Evolutionary conservation across 768 basidiomycete genomes (phyloP).

Genomic region (Lactarius psammicola): DNA sequence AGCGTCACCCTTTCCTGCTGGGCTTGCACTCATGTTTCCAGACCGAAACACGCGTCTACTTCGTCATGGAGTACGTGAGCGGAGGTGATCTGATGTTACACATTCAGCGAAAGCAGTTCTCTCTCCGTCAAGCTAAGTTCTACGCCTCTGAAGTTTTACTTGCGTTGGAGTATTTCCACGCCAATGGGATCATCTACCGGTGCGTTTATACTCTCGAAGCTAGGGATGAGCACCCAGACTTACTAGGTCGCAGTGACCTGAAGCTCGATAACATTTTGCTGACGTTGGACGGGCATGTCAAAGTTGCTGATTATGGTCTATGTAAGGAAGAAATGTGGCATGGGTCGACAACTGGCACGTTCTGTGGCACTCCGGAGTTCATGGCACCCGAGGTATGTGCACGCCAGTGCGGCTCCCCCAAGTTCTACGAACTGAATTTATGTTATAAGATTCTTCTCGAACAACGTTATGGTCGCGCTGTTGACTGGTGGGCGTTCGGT

Average conservation of each 20-base stretch:
- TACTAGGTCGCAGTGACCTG: conserved; percentile 63
- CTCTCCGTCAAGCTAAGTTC: conserved; percentile 96
- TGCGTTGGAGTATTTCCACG: conserved; percentile 96
- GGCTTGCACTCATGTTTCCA: conserved; percentile 99
- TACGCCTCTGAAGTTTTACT: conserved; percentile 96
- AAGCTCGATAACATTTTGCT: conserved; percentile 98
- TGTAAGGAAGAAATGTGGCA: conserved; percentile 99
- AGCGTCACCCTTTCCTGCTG: conserved; percentile 96
- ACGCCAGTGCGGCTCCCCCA: neutral
- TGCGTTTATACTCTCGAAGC: conserved; percentile 38
- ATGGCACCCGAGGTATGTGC: conserved; percentile 94
- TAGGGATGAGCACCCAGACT: neutral
- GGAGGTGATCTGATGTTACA: conserved; percentile 99
- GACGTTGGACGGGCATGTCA: conserved; percentile 96
- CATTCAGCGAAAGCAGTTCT: conserved; percentile 98
- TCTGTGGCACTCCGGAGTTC: conserved; percentile 99
- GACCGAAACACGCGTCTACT: conserved; percentile 98
- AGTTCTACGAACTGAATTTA: neutral
- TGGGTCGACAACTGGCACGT: conserved; percentile 94
- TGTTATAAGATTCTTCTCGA: conserved; percentile 86
- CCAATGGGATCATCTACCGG: conserved; percentile 99
- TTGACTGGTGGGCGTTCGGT: conserved; percentile 99
- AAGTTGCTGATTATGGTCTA: conserved; percentile 97
- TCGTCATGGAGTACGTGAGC: conserved; percentile 99
- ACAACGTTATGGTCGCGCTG: conserved; percentile 96